Conservation (phyloP, 2,329 filamentous ascomycete species). For the Aspergillus sp. region DNA sequence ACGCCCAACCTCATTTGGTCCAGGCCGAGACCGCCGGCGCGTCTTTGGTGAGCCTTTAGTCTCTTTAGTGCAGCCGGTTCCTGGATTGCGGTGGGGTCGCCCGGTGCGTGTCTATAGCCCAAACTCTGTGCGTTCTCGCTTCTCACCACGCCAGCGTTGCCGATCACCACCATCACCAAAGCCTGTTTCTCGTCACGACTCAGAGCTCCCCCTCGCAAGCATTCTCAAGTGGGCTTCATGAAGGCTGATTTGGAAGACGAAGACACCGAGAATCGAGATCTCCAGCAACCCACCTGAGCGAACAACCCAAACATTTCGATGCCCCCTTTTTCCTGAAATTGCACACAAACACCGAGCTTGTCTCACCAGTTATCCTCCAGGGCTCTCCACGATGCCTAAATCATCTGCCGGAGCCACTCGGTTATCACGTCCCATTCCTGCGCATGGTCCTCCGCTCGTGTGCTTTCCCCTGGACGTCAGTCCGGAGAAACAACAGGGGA, state of each 20-base stretch:
- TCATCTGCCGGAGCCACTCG: conserved; percentile 6
- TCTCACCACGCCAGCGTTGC: neutral
- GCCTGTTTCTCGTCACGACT: too few species aligned
- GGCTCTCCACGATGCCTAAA: neutral
- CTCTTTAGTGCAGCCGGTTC: conserved; percentile 19
- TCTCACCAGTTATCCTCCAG: neutral
- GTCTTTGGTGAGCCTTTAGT: neutral
- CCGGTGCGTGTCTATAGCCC: conserved; percentile 15
- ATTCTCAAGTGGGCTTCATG: neutral
- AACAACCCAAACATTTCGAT: too few species aligned
- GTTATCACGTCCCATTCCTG: neutral
- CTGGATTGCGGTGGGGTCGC: conserved; percentile 19
- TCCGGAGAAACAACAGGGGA: neutral
- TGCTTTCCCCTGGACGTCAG: neutral
- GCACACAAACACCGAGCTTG: neutral
- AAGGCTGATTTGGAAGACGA: neutral
- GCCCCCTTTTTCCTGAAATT: neutral
- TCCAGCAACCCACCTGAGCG: too few species aligned
- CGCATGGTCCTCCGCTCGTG: neutral
- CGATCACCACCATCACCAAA: neutral
- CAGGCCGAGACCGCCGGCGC: conserved; percentile 27
- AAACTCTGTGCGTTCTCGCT: neutral
- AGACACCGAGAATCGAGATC: neutral
- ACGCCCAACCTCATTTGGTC: conserved; percentile 13
- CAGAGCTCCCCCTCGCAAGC: too few species aligned